Evolutionary conservation across 345 rosid genomes (phyloP).

Genomic region (Eucalyptus leucophloia): DNA sequence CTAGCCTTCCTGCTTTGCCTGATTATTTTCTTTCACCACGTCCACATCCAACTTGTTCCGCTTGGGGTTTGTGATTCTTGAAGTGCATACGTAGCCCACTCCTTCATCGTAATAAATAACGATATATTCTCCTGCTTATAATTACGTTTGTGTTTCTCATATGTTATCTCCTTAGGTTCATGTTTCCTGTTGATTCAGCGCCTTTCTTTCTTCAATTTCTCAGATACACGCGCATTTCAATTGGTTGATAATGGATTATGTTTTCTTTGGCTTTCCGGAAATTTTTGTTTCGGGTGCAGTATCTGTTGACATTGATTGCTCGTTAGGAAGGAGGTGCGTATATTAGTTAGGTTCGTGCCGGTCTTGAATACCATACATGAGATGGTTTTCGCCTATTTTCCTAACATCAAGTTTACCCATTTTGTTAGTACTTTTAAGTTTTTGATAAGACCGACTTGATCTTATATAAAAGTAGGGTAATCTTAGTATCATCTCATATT

Average conservation of each 20-base stretch:
- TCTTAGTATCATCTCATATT: background rate
- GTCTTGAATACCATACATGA: background rate
- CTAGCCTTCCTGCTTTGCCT: background rate
- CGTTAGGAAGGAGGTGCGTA: background rate
- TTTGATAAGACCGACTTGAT: background rate
- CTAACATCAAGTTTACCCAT: background rate
- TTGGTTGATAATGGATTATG: background rate
- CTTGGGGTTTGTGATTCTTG: slow-evolving; percentile 7
- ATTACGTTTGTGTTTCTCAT: background rate
- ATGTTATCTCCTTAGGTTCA: background rate
- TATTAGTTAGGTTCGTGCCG: background rate
- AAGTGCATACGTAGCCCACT: slow-evolving; percentile 25
- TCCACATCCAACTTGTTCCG: background rate
- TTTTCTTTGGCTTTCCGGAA: background rate
- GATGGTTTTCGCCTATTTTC: background rate
- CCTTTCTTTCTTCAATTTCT: background rate
- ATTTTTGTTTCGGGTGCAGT: background rate
- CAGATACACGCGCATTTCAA: background rate
- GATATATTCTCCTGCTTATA: background rate
- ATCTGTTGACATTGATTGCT: background rate
- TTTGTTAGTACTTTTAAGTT: background rate
- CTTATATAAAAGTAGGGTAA: background rate
- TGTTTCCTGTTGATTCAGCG: background rate
- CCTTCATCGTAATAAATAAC: slow-evolving; percentile 12
- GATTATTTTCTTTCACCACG: background rate